These are phyloP conservation scores for Coemansia sp. DNA, from an alignment of 192 early-diverging fungal genomes.

Conservation along the genomic window DNA sequence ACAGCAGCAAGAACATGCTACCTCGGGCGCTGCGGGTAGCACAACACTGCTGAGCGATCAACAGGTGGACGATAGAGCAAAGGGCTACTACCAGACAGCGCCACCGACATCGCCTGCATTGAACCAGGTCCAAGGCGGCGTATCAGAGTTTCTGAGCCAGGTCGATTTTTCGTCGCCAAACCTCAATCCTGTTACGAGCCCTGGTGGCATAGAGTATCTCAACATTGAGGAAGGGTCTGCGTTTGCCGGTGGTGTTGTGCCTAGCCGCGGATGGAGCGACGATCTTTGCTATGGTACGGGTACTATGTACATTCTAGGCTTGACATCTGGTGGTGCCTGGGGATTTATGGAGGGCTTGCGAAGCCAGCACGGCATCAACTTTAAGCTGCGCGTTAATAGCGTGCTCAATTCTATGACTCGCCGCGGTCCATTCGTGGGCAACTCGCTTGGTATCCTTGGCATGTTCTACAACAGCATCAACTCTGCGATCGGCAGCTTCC, in stretches of 20 bases:
- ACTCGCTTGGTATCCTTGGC: conserved; percentile 79
- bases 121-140: conserved; percentile 46
- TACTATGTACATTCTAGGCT: conserved; percentile 73
- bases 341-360: conserved; percentile 78
- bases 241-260: conserved; percentile 57
- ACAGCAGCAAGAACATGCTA: conserved; percentile 31
- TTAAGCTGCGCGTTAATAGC: conserved; percentile 81
- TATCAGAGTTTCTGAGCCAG: conserved; percentile 51
- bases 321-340: conserved; percentile 72
- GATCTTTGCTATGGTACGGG: conserved; percentile 87
- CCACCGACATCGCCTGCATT: conserved; percentile 15
- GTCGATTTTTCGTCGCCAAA: conserved; percentile 48
- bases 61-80: conserved; percentile 13
- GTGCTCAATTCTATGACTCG: conserved; percentile 81
- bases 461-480: conserved; percentile 82
- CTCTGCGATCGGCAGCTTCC: conserved; percentile 63
- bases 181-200: conserved; percentile 36
- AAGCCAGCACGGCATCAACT: conserved; percentile 60
- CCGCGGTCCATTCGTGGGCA: conserved; percentile 82
- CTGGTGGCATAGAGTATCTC: conserved; percentile 54
- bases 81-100: conserved; percentile 30
- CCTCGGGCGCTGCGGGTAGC: conserved; percentile 12
- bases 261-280: conserved; percentile 77
- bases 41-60: conserved; percentile 22
- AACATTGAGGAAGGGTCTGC: conserved; percentile 51